A percentile compares a stretch with the other conserved stretches of the same genome.
phyloP scores from a whole-genome alignment of 345 rosid species.

The Syzygium aromaticum region DNA sequence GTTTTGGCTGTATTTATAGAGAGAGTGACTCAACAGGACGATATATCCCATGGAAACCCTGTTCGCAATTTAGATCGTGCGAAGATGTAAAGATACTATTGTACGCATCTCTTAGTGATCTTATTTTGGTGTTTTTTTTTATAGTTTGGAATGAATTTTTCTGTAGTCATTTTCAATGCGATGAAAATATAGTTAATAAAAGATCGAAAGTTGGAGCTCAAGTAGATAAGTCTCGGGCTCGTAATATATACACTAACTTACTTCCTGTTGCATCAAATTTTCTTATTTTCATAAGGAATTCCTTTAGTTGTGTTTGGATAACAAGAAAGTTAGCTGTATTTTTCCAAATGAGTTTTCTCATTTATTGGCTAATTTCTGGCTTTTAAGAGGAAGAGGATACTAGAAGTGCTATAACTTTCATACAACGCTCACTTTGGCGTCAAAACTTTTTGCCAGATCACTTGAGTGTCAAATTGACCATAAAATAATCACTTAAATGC shows the following conservation, averaged over 20 bases:
- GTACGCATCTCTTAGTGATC: not conserved
- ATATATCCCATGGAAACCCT: not conserved
- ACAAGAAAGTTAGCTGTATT: not conserved
- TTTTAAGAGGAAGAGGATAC: not conserved
- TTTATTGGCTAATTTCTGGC: not conserved
- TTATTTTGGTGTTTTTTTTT: too few relatives aligned
- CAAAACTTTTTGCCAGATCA: too few relatives aligned
- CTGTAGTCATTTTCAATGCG: not conserved
- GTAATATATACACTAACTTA: too few relatives aligned
- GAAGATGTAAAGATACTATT: not conserved
- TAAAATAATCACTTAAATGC: too few relatives aligned
- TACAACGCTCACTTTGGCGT: too few relatives aligned
- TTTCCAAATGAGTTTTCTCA: not conserved
- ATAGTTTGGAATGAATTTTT: not conserved
- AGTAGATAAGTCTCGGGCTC: not conserved
- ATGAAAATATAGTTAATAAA: not conserved
- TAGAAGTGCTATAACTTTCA: too few relatives aligned
- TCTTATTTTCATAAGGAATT: too few relatives aligned
- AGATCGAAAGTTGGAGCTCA: not conserved
- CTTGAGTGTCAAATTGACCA: too few relatives aligned
- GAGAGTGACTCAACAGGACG: not conserved
- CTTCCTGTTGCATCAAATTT: too few relatives aligned
- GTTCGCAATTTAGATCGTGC: not conserved
- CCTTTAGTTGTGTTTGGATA: too few relatives aligned
- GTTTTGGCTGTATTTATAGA: not conserved